Evolutionary conservation across 495 filamentous ascomycete genomes (phyloP).

Genomic region (Arthonia radiata): DNA sequence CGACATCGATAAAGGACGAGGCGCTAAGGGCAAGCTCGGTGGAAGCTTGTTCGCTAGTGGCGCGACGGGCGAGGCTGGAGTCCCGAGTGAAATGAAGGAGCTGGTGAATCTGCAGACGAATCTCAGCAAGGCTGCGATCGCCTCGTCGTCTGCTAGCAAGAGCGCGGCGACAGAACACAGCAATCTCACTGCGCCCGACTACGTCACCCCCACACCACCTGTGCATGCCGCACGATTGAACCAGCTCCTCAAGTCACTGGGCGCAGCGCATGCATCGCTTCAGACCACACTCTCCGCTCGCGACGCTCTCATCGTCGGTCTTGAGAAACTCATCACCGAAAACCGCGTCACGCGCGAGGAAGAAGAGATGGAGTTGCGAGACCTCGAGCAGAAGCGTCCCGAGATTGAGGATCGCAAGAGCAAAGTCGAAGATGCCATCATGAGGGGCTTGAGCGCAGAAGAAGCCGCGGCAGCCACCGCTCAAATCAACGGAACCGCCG

Average conservation of each 20-base stretch:
- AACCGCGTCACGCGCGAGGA: slow-evolving; percentile 41
- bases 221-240: slow-evolving; percentile 81
- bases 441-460: slow-evolving; percentile 49
- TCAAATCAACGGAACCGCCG: no score
- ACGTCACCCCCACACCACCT: slow-evolving; percentile 44
- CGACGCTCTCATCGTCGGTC: slow-evolving; percentile 42
- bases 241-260: slow-evolving; percentile 62
- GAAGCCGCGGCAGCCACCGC: no score
- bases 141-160: slow-evolving; percentile 32
- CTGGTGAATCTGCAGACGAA: slow-evolving; percentile 46
- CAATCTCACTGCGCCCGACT: slow-evolving; percentile 46
- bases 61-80: no score
- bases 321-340: slow-evolving; percentile 58
- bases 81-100: no score
- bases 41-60: slow-evolving; percentile 54
- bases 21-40: slow-evolving; percentile 42
- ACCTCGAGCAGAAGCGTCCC: slow-evolving; percentile 32
- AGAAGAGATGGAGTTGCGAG: slow-evolving; percentile 37
- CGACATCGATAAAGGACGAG: no score
- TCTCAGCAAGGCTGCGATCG: slow-evolving; percentile 40
- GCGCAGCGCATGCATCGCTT: slow-evolving; percentile 76
- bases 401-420: slow-evolving; percentile 52
- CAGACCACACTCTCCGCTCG: slow-evolving; percentile 77
- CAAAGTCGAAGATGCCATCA: slow-evolving; percentile 72
- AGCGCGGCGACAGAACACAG: slow-evolving; percentile 57